phyloP scores from a whole-genome alignment of 768 basidiomycete genomes.

The Gloeopeniophorella convolvens region DNA sequence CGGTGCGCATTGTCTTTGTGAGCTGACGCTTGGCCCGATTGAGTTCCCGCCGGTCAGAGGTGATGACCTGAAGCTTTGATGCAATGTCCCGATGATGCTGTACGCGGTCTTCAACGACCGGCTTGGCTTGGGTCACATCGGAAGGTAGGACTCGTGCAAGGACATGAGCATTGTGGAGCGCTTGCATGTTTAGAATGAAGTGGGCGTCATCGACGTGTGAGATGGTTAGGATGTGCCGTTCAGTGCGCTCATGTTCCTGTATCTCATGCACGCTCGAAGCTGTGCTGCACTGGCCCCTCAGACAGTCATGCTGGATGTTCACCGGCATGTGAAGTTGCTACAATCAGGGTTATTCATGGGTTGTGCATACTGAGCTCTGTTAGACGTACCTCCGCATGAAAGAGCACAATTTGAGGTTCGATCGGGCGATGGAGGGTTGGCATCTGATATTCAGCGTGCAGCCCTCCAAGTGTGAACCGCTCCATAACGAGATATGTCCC shows the following conservation, averaged over 20 bases:
- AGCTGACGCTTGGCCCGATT: too few relatives aligned
- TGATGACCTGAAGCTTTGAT: too few relatives aligned
- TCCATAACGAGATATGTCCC: too few relatives aligned
- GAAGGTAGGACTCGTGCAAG: conserved; percentile 22
- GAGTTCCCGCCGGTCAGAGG: too few relatives aligned
- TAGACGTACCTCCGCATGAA: too few relatives aligned
- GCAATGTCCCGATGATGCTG: too few relatives aligned
- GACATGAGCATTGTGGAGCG: conserved; percentile 29
- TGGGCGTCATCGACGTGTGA: conserved; percentile 18
- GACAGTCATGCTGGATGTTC: conserved; percentile 27
- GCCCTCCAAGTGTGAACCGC: too few relatives aligned
- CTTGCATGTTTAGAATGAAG: conserved; percentile 27
- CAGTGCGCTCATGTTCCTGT: conserved; percentile 24
- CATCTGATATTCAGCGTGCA: too few relatives aligned
- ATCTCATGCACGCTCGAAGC: conserved; percentile 6
- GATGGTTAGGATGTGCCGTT: conserved; percentile 13
- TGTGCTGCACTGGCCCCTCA: conserved; percentile 10
- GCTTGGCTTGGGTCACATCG: conserved; percentile 20
- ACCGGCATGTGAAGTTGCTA: conserved; percentile 21
- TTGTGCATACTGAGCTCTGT: too few relatives aligned
- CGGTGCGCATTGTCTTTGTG: too few relatives aligned
- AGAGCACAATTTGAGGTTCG: too few relatives aligned
- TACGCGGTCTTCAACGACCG: conserved; percentile 14
- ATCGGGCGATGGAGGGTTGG: too few relatives aligned
- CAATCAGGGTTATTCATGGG: neutral